Base-by-base conservation (phyloP, 306 rosid species). In the Vigna radiata region DNA sequence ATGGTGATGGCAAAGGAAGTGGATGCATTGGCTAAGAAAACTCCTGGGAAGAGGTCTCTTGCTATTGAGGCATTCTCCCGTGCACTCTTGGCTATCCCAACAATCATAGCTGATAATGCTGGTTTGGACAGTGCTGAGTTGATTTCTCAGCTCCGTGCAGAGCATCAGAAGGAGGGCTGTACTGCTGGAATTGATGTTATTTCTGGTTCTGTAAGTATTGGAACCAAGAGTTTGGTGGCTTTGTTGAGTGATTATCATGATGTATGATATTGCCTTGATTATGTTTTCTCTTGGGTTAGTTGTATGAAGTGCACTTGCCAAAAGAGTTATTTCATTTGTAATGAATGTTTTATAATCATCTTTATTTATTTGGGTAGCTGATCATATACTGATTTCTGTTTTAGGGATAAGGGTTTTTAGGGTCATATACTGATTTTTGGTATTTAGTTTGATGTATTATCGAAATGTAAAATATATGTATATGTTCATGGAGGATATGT, bases 101-200 rank as follows among this genome's bases (percentile, higher is more conserved):
- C 96, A 12, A 96, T 83, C 75, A 96, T 96, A 50, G 96, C 98
- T 53, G 98, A 92, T 82, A 96, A 96, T 89, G 99, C 99, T 77
- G 98, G 99, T 75, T 83, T 96, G 90, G 97, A 95, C 85, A 95
- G 97, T 85, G 99, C 99, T 15, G 97, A 92, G 78, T 86, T 95
- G 88, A 70, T 95, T 77, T 94, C 99, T 78, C 91, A 89, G 81
- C 96, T 96, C 69, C 96, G 99, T 65, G 99, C 97, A 11, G 97
- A 89, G 82, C 99, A 95, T 84, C 97, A 92, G 68, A 89, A 87
- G 77, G 97, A 95, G 81, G 91, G 85, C 47, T 90, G 92, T 68
- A 90, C 79, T 82, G 82, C 97, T 0, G 97, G 97, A 83, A 95
- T 92, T 37, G 98, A 95, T 81, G 97, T 95, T 85, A 90, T 95